Evolutionary conservation across 140 eudicot genomes (phyloP).

Genomic region (Ambrosia hybrid): DNA sequence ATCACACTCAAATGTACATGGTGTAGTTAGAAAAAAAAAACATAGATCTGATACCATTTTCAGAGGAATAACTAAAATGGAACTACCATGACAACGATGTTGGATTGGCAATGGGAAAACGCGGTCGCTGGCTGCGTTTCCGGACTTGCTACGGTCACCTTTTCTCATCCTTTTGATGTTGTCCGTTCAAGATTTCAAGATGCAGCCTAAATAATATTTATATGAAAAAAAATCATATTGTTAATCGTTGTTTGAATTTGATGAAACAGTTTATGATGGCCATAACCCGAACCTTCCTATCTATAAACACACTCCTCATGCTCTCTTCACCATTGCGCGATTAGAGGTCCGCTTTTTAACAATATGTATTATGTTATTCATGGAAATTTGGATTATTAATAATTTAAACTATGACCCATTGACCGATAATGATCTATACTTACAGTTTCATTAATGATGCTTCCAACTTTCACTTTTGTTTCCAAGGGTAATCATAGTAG

Average conservation of each 20-base stretch:
- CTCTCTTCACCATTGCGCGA: constrained; percentile 89
- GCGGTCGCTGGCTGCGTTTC: constrained; percentile 93
- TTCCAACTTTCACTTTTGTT: no score
- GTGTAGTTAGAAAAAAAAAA: no score
- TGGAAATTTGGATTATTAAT: no score
- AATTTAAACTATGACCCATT: no score
- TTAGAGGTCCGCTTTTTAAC: constrained; percentile 54
- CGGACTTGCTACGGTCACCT: constrained; percentile 87
- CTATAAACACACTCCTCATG: constrained; percentile 86
- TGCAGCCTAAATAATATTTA: neutral
- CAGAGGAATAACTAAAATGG: no score
- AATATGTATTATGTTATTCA: no score
- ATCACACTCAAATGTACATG: no score
- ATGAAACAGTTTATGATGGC: constrained; percentile 74
- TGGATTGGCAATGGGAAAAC: constrained; percentile 84
- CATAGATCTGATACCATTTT: no score
- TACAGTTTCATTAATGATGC: no score
- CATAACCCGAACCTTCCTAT: constrained; percentile 63
- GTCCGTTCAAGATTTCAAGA: constrained; percentile 95
- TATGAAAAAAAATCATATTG: neutral
- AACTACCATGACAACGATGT: constrained; percentile 24
- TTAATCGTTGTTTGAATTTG: neutral
- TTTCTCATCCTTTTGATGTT: constrained; percentile 93
- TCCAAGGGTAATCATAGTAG: no score
- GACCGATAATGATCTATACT: no score